Evolutionary conservation across 805 yeast species (phyloP), one percentile per base, ranked within the genome.

Genomic region (Phaffomyces opuntiae): DNA sequence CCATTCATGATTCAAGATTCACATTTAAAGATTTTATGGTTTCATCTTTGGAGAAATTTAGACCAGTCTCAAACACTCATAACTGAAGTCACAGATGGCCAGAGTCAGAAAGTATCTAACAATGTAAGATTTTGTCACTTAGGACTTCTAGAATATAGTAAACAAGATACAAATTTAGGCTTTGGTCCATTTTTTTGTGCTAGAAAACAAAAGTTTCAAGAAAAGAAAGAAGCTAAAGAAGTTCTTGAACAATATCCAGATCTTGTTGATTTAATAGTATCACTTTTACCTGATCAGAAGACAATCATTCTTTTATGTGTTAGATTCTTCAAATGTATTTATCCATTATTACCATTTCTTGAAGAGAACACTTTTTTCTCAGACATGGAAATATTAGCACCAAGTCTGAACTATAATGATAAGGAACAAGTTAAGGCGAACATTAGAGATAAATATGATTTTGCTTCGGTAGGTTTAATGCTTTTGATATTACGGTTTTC

Each of bases 1-100:
- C 60, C 82, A 0, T 46, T 74, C 25, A 59, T 78, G 44, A 67
- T 69, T 45, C 75, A 69, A 50, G 85, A 80, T 59, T 64, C 62
- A 39, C 63, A 62, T 53, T 38, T 67, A 46, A 53, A 56, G 16
- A 60, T 67, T 3, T 49, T 69, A n/a, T 67, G 63, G 80, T 19
- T 52, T 21, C 46, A 49, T 37, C 38, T 58, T 14, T 57, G 58
- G 57, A 51, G 49, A 35, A 38, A 42, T 3, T 35, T 54, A 37
- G 53, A 48, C 6, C 36, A 43, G 19, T 25, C 40, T 9, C 34
- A 42, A 21, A 29, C 16, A 3, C 9, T 16, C 5, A 40, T 7
- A 39, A 38, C 3, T 39, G 41, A 12, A 9, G 31, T 24, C 19
- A 12, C 24, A 9, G 24, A 16, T 14, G 31, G 31, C 7, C 24